Percentiles rank a stretch among this genome's conserved stretches.
These are phyloP conservation scores for Podochytrium sp. DNA, from an alignment of 192 early-diverging fungal genomes.

Conservation along the genomic window DNA sequence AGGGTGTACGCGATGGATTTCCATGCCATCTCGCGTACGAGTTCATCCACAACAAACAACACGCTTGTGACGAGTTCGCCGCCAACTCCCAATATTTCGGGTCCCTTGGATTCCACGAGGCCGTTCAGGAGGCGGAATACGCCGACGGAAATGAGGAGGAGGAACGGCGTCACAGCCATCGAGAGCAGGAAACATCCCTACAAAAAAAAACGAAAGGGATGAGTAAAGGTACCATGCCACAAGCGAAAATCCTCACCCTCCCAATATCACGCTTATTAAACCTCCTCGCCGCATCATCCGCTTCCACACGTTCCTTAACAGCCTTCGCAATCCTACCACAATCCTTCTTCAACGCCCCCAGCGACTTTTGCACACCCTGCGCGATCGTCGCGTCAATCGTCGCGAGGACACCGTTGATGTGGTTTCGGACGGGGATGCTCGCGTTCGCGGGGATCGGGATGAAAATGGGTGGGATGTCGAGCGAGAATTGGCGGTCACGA, in stretches of 20 bases:
- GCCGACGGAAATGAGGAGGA: neutral
- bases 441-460: neutral
- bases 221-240: too few relatives aligned
- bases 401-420: slow-evolving; percentile 20
- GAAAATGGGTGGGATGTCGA: slow-evolving; percentile 25
- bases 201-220: neutral
- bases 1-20: neutral
- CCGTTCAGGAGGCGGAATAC: neutral
- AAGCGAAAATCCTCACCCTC: neutral
- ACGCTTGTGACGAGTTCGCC: neutral
- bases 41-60: neutral
- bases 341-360: slow-evolving; percentile 9
- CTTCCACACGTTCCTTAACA: neutral
- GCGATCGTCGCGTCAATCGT: slow-evolving; percentile 21
- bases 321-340: neutral
- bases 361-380: slow-evolving; percentile 11
- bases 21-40: neutral
- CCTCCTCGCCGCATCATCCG: neutral
- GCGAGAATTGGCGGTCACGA: slow-evolving; percentile 20
- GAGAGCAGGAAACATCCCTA: slow-evolving; percentile 9
- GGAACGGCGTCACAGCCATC: neutral
- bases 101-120: neutral
- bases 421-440: slow-evolving; percentile 15
- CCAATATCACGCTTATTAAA: slow-evolving; percentile 24
- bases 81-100: slow-evolving; percentile 1